Percentiles rank a stretch among this genome's conserved stretches.
These are phyloP conservation scores for Aechmea fasciata DNA, from an alignment of 176 grass and related monocot species.

Conservation along the genomic window DNA sequence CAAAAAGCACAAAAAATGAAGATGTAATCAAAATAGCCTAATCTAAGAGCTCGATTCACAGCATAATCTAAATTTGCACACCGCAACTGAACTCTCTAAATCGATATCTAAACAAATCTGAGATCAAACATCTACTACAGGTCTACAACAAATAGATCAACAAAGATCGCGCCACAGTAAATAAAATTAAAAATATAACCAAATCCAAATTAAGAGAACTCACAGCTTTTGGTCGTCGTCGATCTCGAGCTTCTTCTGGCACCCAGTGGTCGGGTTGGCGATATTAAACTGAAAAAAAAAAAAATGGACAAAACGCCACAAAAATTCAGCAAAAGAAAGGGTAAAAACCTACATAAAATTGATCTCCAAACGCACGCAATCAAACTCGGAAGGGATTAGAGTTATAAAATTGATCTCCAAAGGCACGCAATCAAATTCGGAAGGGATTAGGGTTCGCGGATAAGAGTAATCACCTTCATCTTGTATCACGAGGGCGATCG, in stretches of 20 bases:
- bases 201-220: conserved; percentile 17
- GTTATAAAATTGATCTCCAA: too few relatives aligned
- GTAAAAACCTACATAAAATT: not conserved
- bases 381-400: not conserved
- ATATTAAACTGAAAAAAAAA: conserved; percentile 74
- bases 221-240: conserved; percentile 97
- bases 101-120: too few relatives aligned
- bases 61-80: too few relatives aligned
- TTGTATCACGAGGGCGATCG: not conserved
- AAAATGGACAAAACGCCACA: conserved; percentile 8
- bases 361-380: not conserved
- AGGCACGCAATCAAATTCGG: not conserved
- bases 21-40: too few relatives aligned
- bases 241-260: conserved; percentile 95
- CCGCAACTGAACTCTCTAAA: too few relatives aligned
- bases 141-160: not conserved
- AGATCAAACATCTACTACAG: not conserved
- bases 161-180: not conserved
- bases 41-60: too few relatives aligned
- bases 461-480: conserved; percentile 1
- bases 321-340: not conserved
- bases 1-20: too few relatives aligned
- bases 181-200: not conserved
- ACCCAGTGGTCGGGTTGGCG: conserved; percentile 83
- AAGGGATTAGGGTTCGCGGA: not conserved